Conservation (phyloP, 345 rosid species). For the rapeseed (Brassica napus) region Da-Ae NC_063435.1:8722001-8722500, state of each 20-base stretch:
- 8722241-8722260: slow-evolving; percentile 69
- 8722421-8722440: background rate
- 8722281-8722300: slow-evolving; percentile 79
- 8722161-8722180: background rate
- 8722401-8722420: background rate
- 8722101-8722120: slow-evolving; percentile 60
- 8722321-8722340: slow-evolving; percentile 60
- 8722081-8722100: slow-evolving; percentile 78
- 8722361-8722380: background rate
- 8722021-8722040: slow-evolving; percentile 78
- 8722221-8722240: slow-evolving; percentile 78
- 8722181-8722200: background rate
- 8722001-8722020: slow-evolving; percentile 68
- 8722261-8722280: slow-evolving; percentile 91
- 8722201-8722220: slow-evolving; percentile 54
- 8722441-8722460: background rate
- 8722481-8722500: background rate
- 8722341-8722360: slow-evolving; percentile 11
- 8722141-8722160: background rate
- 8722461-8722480: background rate
- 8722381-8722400: background rate
- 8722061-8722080: slow-evolving; percentile 77
- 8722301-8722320: slow-evolving; percentile 57
- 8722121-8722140: slow-evolving; percentile 69
- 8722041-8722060: slow-evolving; percentile 84